Percentiles rank a stretch among this genome's conserved stretches.
phyloP scores from a whole-genome alignment of 768 basidiomycete species.

The Pleurotus sapidus region DNA sequence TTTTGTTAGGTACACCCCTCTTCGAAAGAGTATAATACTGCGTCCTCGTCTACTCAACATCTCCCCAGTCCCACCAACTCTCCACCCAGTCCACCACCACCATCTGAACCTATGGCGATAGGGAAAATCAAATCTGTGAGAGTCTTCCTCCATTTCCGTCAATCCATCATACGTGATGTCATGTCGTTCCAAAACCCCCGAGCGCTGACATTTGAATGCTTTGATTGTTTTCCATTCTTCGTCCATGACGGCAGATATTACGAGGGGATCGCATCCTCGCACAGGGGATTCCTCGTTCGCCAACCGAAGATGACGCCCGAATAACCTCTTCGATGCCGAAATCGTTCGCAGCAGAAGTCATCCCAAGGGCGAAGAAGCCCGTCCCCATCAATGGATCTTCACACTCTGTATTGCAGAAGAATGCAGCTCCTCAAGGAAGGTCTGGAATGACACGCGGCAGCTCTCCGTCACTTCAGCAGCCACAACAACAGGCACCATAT shows the following conservation, averaged over 20 bases:
- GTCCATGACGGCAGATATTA: background rate
- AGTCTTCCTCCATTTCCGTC: background rate
- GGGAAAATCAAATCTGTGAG: constrained; percentile 6
- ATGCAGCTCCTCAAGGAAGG: background rate
- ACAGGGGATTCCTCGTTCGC: background rate
- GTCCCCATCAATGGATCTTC: background rate
- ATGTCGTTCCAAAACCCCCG: background rate
- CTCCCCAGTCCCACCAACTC: background rate
- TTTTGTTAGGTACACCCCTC: background rate
- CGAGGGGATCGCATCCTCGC: background rate
- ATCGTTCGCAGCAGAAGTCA: background rate
- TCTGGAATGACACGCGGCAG: background rate
- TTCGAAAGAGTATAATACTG: constrained; percentile 3
- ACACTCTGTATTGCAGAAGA: background rate
- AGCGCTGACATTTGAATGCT: no score
- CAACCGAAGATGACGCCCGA: background rate
- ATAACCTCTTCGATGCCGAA: background rate
- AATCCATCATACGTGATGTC: background rate
- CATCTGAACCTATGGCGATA: background rate
- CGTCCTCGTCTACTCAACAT: background rate
- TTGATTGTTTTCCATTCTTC: background rate
- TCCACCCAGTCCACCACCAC: background rate
- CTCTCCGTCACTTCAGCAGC: background rate
- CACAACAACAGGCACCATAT: background rate
- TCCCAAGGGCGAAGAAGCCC: background rate